Conservation (phyloP, 495 filamentous ascomycete species). For the Neurospora africana region DNA sequence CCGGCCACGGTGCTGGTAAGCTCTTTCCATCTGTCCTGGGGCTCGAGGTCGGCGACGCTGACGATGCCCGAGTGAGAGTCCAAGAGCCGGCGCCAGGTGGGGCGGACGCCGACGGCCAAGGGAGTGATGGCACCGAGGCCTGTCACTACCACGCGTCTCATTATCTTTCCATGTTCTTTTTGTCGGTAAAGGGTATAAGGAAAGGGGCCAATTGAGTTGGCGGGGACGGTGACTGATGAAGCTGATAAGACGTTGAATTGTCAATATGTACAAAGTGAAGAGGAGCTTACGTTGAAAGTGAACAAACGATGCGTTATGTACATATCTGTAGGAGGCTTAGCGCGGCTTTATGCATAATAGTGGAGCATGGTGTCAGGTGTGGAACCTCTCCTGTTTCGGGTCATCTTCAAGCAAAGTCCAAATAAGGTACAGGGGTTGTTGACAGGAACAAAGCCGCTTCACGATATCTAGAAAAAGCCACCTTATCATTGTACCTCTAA, state of each 20-base stretch:
- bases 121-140: conserved; percentile 90
- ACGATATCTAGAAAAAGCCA: neutral
- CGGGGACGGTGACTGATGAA: neutral
- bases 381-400: neutral
- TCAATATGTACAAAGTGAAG: neutral
- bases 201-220: neutral
- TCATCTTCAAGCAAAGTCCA: too few species aligned
- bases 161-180: conserved; percentile 25
- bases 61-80: conserved; percentile 70
- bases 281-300: neutral
- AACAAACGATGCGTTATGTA: neutral
- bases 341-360: neutral
- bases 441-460: neutral
- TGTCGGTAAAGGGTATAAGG: neutral
- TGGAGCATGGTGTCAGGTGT: neutral
- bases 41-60: conserved; percentile 49
- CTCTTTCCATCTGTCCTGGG: conserved; percentile 43
- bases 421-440: neutral
- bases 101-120: conserved; percentile 68
- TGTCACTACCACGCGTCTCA: conserved; percentile 93
- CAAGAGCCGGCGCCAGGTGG: conserved; percentile 71
- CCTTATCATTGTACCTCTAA: neutral
- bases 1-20: conserved; percentile 80
- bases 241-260: neutral
- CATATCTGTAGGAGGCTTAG: neutral